Evolutionary conservation across 1,284 basidiomycete species (phyloP), one percentile per base, ranked within the genome.

Genomic region (Ceratobasidium sp.): DNA sequence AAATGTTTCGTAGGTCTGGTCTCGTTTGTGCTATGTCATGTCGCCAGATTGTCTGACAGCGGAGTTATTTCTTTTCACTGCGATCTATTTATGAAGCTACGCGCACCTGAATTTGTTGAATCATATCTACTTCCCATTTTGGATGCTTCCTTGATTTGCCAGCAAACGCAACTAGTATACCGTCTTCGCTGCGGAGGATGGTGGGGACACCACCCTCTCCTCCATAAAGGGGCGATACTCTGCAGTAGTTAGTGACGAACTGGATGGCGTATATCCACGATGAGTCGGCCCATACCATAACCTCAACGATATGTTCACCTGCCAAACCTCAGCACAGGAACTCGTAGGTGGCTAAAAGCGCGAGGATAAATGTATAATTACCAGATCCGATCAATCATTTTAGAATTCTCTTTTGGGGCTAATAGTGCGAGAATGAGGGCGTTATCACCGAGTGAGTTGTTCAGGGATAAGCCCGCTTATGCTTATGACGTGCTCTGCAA

Each of bases 291-390:
- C 57, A 72, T 15, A 72, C 17, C 1, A 60, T 7, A 2, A 72
- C 29, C 24, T 62, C 69, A 29, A 31, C 24, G n/a, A 72, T 47
- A 24, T 36, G 45, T 60, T 72, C 69, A 2, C 44, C 69, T 72
- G n/a, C n/a, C n/a, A n/a, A n/a, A n/a, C n/a, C n/a, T n/a, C n/a
- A n/a, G n/a, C n/a, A n/a, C n/a, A n/a, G n/a, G n/a, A n/a, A n/a
- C n/a, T n/a, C n/a, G n/a, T n/a, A n/a, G n/a, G n/a, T n/a, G n/a
- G n/a, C n/a, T n/a, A n/a, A n/a, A n/a, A n/a, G n/a, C n/a, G n/a
- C n/a, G n/a, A n/a, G n/a, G n/a, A n/a, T n/a, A n/a, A n/a, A n/a
- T n/a, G n/a, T n/a, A n/a, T n/a, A n/a, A n/a, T n/a, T n/a, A n/a
- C n/a, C n/a, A n/a, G n/a, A n/a, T n/a, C n/a, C n/a, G n/a, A n/a